Percentiles rank a stretch among this genome's conserved stretches.
Conservation (phyloP, 352 stramenopile genomes). For the Phytophthora tubulina region DNA sequence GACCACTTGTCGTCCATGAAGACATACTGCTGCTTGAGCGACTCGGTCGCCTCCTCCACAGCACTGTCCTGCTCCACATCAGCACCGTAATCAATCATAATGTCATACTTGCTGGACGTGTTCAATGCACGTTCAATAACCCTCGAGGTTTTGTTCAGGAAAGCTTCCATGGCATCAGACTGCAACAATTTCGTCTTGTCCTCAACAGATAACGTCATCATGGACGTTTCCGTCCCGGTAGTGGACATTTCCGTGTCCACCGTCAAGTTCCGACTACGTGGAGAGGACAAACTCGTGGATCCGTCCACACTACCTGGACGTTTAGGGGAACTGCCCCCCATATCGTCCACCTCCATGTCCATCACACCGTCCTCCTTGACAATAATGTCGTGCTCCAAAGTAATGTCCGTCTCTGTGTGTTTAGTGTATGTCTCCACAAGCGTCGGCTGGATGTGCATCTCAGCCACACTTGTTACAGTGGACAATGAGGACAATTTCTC, state of each 20-base stretch:
- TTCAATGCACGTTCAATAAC: constrained; percentile 87
- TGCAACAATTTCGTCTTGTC: constrained; percentile 77
- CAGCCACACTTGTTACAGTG: constrained; percentile 77
- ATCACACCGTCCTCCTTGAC: constrained; percentile 48
- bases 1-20: constrained; percentile 88
- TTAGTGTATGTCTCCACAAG: constrained; percentile 89
- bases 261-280: constrained; percentile 51
- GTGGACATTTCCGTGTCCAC: constrained; percentile 59
- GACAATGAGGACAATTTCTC: constrained; percentile 83
- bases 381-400: constrained; percentile 81
- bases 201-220: constrained; percentile 49
- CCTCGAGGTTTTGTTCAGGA: constrained; percentile 78
- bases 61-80: constrained; percentile 70
- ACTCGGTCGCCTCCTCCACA: constrained; percentile 66
- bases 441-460: constrained; percentile 85
- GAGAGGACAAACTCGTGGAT: constrained; percentile 42
- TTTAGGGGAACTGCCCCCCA: constrained; percentile 43
- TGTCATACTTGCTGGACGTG: constrained; percentile 80
- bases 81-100: constrained; percentile 88
- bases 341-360: constrained; percentile 60
- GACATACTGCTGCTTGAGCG: constrained; percentile 75
- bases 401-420: constrained; percentile 86
- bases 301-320: constrained; percentile 40
- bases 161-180: constrained; percentile 80
- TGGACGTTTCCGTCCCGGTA: constrained; percentile 29